Conservation (phyloP, 768 basidiomycete species). For the Boletus rubropictus region DNA sequence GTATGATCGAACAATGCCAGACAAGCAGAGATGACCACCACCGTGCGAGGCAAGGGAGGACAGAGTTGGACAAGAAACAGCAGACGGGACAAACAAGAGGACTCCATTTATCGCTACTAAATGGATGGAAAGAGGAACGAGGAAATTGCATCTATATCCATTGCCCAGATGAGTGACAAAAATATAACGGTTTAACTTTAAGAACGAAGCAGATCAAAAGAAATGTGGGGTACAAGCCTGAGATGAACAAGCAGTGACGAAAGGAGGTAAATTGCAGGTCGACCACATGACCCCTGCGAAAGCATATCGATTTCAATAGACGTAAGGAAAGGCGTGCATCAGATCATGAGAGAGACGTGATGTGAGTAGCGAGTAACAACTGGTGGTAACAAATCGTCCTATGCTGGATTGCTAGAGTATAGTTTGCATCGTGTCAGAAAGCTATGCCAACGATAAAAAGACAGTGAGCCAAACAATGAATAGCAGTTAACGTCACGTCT, state of each 20-base stretch:
- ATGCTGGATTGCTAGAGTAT: conserved; percentile 5
- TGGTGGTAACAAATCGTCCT: conserved; percentile 11
- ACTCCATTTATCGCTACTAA: not conserved
- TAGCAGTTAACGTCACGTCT: not conserved
- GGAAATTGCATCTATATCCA: conserved; percentile 12
- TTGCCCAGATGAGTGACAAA: not conserved
- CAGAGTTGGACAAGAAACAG: not conserved
- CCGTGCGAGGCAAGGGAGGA: too few species aligned
- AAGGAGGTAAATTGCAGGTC: not conserved
- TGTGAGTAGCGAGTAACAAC: conserved; percentile 6
- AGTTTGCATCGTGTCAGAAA: not conserved
- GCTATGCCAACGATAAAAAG: not conserved
- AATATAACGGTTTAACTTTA: not conserved
- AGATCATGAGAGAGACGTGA: conserved; percentile 6
- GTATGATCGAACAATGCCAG: not conserved
- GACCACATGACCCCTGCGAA: not conserved
- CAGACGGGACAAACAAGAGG: not conserved
- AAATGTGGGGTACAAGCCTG: not conserved
- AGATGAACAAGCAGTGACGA: not conserved
- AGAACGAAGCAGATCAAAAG: conserved; percentile 3
- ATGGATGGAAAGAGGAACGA: too few species aligned
- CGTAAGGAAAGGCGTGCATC: not conserved
- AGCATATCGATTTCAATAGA: not conserved
- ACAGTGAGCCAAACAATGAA: not conserved
- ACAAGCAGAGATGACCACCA: conserved; percentile 4